Percentiles rank a stretch among this genome's conserved stretches.
Evolutionary conservation across 1,139 yeast species (phyloP).

Genomic region (Saccharomyces hybrid): DNA sequence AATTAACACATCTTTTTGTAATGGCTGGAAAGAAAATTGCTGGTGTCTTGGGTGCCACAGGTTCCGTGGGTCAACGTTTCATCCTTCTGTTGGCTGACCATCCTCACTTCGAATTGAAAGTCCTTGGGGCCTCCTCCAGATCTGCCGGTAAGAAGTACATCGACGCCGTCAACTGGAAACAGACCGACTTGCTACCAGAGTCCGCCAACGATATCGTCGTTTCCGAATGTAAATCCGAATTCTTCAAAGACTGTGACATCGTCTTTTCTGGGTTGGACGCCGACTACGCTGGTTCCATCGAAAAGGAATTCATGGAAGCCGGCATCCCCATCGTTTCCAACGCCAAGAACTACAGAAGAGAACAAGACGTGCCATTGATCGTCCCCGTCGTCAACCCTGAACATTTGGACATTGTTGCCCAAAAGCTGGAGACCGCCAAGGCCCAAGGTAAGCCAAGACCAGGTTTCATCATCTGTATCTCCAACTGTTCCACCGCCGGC

Average conservation of each 20-base stretch:
- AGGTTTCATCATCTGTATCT: slow-evolving; percentile 88
- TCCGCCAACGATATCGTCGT: slow-evolving; percentile 57
- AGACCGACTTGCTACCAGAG: slow-evolving; percentile 74
- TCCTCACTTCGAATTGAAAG: slow-evolving; percentile 81
- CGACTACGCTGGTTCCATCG: slow-evolving; percentile 89
- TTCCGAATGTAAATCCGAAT: slow-evolving; percentile 66
- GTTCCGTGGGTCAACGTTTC: slow-evolving; percentile 96
- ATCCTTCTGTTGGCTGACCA: slow-evolving; percentile 76
- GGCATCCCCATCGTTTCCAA: slow-evolving; percentile 85
- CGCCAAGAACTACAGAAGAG: slow-evolving; percentile 94
- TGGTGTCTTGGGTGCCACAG: slow-evolving; percentile 97
- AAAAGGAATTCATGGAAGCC: slow-evolving; percentile 69
- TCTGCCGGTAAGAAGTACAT: slow-evolving; percentile 85
- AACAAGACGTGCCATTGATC: slow-evolving; percentile 76
- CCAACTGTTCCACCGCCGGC: slow-evolving; percentile 98
- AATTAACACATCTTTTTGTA: too few relatives aligned
- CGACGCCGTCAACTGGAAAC: slow-evolving; percentile 93
- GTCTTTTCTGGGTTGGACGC: slow-evolving; percentile 94
- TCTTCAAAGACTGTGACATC: slow-evolving; percentile 82
- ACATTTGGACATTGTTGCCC: slow-evolving; percentile 70
- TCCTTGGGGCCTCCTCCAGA: slow-evolving; percentile 86
- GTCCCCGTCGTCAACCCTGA: slow-evolving; percentile 97
- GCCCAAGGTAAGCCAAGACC: slow-evolving; percentile 48
- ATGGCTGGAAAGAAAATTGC: slow-evolving; percentile 31
- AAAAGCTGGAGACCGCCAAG: slow-evolving; percentile 47